Percentiles rank a stretch among this genome's conserved stretches.
Evolutionary conservation across 352 stramenopile genomes (phyloP).

Genomic region (Phytophthora macrochlamydospora): DNA sequence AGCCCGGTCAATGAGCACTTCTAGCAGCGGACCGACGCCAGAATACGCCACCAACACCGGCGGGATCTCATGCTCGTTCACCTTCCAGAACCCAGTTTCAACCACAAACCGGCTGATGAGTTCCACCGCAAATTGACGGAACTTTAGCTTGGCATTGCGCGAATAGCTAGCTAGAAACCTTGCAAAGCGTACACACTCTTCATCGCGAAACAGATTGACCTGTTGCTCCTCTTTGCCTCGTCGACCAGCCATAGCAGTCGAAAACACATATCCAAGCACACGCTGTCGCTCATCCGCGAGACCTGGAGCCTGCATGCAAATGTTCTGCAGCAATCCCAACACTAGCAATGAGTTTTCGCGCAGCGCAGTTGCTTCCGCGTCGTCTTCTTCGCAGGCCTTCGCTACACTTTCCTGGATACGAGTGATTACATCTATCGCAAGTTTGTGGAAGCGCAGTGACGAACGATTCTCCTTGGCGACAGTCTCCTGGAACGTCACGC

Average conservation of each 20-base stretch:
- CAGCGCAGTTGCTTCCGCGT: constrained; percentile 35
- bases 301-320: constrained; percentile 78
- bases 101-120: constrained; percentile 70
- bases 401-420: constrained; percentile 34
- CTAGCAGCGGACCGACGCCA: constrained; percentile 60
- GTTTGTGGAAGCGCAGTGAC: constrained; percentile 70
- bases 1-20: constrained; percentile 76
- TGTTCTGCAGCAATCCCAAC: constrained; percentile 72
- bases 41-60: constrained; percentile 43
- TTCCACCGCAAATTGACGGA: constrained; percentile 83
- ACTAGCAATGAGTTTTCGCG: constrained; percentile 50
- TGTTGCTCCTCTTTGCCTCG: constrained; percentile 13
- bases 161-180: constrained; percentile 82
- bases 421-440: constrained; percentile 57
- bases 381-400: constrained; percentile 29
- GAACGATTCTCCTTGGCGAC: constrained; percentile 54
- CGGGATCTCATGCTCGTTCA: constrained; percentile 40
- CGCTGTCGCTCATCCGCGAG: constrained; percentile 72
- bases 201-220: constrained; percentile 40
- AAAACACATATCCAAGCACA: constrained; percentile 65
- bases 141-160: constrained; percentile 73
- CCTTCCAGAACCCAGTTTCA: constrained; percentile 63
- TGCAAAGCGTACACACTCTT: constrained; percentile 63
- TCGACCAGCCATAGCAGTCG: constrained; percentile 32
- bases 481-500: constrained; percentile 70